Base-by-base conservation (phyloP, 2,329 filamentous ascomycete genomes). In the Mycocentrospora acerina region DNA sequence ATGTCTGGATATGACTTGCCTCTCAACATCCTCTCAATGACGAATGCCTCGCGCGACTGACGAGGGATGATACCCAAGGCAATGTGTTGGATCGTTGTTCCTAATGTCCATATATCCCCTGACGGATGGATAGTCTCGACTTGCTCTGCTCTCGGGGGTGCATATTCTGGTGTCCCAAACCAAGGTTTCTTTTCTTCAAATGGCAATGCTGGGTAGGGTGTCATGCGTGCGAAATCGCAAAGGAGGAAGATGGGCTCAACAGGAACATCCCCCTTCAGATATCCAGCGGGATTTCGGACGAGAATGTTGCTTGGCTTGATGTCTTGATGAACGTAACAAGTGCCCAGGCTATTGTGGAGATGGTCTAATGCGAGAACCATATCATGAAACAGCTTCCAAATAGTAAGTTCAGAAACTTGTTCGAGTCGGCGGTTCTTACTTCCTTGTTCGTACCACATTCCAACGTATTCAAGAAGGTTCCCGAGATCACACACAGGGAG, bases 261-360 rank as follows among this genome's bases (percentile, higher is more conserved):
- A 1, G 54, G 51, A 1, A 56, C 4, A n/a, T 44, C 19, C 3
- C 29, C 24, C 1, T 13, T 13, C 3, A 37, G 14, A 24, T 28
- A 44, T n/a, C 28, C 24, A 1, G 24, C 18, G 5, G 48, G 46
- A 1, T 32, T n/a, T 2, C 24, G 25, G 2, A 96, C 80, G 2
- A 97, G 81, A 55, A 93, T 93, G 62, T 97, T 97, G 64, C 94
- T 90, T 1, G 86, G 83, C 70, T 97, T 97, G 54, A 97, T 74
- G 60, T 97, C 93, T 22, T 90, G 90, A 61, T 97, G 93, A 25
- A 96, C 71, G 39, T 96, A 48, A 6, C 40, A 28, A 2, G 16
- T 19, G 11, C 31, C 25, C 17, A 46, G 27, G 8, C 34, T 9
- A 18, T 55, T 51, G 18, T 62, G 59, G 3, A 65, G 13, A 27